Percentiles rank a stretch among this genome's conserved stretches.
phyloP scores from a whole-genome alignment of 805 yeast genomes.

The Hanseniaspora opuntiae region DNA sequence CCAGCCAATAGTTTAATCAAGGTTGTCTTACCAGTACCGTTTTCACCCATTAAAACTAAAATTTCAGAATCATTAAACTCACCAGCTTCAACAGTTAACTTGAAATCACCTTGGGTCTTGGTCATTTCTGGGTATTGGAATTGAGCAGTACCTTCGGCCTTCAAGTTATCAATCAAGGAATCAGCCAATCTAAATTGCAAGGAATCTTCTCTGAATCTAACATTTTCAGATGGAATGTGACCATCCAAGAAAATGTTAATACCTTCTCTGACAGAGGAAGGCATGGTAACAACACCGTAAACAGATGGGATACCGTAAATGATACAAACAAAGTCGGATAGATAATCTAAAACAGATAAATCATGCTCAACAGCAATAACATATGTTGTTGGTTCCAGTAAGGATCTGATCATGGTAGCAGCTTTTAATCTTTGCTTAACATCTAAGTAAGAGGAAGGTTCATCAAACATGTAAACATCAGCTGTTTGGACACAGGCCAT shows the following conservation, averaged over 20 bases:
- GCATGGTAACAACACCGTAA: constrained; percentile 95
- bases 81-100: constrained; percentile 67
- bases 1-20: constrained; percentile 93
- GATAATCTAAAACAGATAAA: constrained; percentile 89
- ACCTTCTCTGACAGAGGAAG: constrained; percentile 96
- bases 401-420: constrained; percentile 81
- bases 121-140: constrained; percentile 67
- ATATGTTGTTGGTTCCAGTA: constrained; percentile 61
- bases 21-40: constrained; percentile 99
- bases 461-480: constrained; percentile 97
- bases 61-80: constrained; percentile 93
- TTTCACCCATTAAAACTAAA: constrained; percentile 98
- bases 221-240: constrained; percentile 89
- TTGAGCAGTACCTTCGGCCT: constrained; percentile 57
- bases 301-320: constrained; percentile 96
- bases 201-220: constrained; percentile 92
- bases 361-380: constrained; percentile 98
- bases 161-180: constrained; percentile 51
- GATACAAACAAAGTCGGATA: constrained; percentile 93
- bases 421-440: constrained; percentile 98
- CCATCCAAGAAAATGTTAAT: constrained; percentile 97
- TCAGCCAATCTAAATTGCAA: constrained; percentile 86
- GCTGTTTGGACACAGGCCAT: constrained; percentile 93
- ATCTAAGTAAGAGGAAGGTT: constrained; percentile 95
- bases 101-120: constrained; percentile 95